Evolutionary conservation across 192 early-diverging fungal species (phyloP).

Genomic region (Endogone sp.): DNA sequence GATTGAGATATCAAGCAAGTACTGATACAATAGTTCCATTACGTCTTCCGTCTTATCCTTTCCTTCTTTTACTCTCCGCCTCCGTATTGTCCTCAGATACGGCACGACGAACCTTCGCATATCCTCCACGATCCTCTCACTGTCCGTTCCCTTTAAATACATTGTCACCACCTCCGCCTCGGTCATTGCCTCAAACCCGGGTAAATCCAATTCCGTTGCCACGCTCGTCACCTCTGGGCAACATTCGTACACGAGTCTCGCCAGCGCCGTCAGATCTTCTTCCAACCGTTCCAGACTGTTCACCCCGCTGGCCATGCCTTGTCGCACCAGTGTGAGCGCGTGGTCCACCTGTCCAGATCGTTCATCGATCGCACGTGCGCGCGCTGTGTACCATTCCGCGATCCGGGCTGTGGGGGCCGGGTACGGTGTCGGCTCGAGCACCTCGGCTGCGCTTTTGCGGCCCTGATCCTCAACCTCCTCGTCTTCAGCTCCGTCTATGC

Average conservation of each 20-base stretch:
- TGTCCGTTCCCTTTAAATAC: constrained; percentile 23
- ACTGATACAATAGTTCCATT: constrained; percentile 40
- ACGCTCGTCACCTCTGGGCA: constrained; percentile 25
- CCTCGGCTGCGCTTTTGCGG: constrained; percentile 7
- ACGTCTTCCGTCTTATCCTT: constrained; percentile 7
- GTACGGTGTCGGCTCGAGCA: constrained; percentile 36
- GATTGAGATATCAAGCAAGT: constrained; percentile 32
- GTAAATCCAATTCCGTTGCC: constrained; percentile 9
- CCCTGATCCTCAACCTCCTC: constrained; percentile 23
- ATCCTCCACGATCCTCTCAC: constrained; percentile 40
- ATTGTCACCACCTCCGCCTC: constrained; percentile 20
- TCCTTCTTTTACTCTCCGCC: background rate
- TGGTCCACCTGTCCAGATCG: constrained; percentile 46
- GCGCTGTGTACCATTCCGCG: constrained; percentile 55
- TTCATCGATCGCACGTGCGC: constrained; percentile 51
- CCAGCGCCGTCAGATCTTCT: constrained; percentile 55
- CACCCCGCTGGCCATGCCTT: constrained; percentile 47
- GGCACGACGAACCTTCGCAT: constrained; percentile 45
- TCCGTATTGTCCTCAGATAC: constrained; percentile 11
- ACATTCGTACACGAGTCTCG: constrained; percentile 55
- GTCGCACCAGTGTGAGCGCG: constrained; percentile 48
- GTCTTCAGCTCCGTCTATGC: constrained; percentile 20
- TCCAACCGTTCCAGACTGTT: constrained; percentile 43
- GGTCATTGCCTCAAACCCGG: constrained; percentile 17
- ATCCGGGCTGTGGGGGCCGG: constrained; percentile 40